Evolutionary conservation across 75 land plant genomes (phyloP).

Genomic region (Pinus taeda): DNA sequence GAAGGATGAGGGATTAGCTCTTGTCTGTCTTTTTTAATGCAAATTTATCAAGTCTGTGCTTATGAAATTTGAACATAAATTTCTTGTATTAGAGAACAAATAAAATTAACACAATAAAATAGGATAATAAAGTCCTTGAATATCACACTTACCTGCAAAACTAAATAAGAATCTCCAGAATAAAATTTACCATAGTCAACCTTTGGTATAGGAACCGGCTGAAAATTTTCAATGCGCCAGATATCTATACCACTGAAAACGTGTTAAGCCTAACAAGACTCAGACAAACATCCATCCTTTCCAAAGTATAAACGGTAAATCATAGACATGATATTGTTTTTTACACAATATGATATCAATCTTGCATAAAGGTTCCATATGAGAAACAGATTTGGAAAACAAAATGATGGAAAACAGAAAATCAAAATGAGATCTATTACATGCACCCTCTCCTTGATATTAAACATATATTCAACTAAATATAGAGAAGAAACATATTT

Average conservation of each 20-base stretch:
- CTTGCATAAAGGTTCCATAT: neutral
- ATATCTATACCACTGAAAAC: conserved; percentile 39
- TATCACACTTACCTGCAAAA: conserved; percentile 48
- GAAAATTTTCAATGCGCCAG: conserved; percentile 45
- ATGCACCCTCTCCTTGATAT: neutral
- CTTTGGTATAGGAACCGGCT: conserved; percentile 37
- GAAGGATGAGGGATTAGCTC: neutral
- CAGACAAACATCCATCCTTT: conserved; percentile 5
- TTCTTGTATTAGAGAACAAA: neutral
- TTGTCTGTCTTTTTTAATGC: neutral
- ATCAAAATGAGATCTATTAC: conserved; percentile 2
- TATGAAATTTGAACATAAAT: neutral
- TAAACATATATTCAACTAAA: neutral
- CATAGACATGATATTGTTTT: neutral
- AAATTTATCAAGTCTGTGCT: neutral
- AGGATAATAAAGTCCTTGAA: neutral
- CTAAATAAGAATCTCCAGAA: conserved; percentile 33
- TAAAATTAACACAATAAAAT: neutral
- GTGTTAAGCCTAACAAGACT: conserved; percentile 32
- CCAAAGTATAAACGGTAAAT: neutral
- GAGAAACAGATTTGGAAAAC: neutral
- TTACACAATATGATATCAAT: neutral
- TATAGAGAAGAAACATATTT: too few species aligned
- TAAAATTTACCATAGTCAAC: conserved; percentile 30
- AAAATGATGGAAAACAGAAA: neutral